Conservation (phyloP, 768 basidiomycete genomes). For the Leccinum boreale region DNA sequence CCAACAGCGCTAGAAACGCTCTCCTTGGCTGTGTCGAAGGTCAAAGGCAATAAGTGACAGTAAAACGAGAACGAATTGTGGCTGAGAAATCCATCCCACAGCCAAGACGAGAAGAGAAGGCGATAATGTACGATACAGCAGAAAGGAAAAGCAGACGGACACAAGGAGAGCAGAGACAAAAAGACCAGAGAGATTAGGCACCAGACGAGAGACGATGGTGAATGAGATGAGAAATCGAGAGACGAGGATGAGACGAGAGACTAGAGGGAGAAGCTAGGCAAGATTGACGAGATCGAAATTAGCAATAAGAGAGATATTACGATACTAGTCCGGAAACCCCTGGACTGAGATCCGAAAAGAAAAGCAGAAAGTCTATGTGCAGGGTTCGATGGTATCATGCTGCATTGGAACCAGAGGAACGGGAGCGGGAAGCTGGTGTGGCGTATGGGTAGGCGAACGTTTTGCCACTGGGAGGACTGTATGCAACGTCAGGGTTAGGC, state of each 20-base stretch:
- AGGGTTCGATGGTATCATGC: slow-evolving; percentile 27
- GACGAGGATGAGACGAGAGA: slow-evolving; percentile 6
- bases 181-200: slow-evolving; percentile 11
- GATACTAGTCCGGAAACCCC: slow-evolving; percentile 28
- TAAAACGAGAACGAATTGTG: slow-evolving; percentile 16
- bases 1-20: slow-evolving; percentile 28
- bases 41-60: slow-evolving; percentile 35
- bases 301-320: slow-evolving; percentile 35
- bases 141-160: slow-evolving; percentile 19
- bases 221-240: slow-evolving; percentile 10
- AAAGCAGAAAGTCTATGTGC: slow-evolving; percentile 21
- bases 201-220: slow-evolving; percentile 12
- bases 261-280: slow-evolving; percentile 18
- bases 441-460: slow-evolving; percentile 26
- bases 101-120: slow-evolving; percentile 25
- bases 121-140: slow-evolving; percentile 31
- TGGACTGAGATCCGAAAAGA: slow-evolving; percentile 26
- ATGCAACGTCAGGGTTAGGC: slow-evolving; percentile 41
- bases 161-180: slow-evolving; percentile 30
- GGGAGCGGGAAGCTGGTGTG: slow-evolving; percentile 24
- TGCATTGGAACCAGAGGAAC: slow-evolving; percentile 34
- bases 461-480: slow-evolving; percentile 37
- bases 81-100: slow-evolving; percentile 33
- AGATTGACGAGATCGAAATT: slow-evolving; percentile 29
- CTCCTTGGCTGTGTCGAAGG: slow-evolving; percentile 36